These are phyloP conservation scores for Exophiala lecanii-corni DNA, from an alignment of 2,329 filamentous ascomycete species.

Conservation along the genomic window DNA sequence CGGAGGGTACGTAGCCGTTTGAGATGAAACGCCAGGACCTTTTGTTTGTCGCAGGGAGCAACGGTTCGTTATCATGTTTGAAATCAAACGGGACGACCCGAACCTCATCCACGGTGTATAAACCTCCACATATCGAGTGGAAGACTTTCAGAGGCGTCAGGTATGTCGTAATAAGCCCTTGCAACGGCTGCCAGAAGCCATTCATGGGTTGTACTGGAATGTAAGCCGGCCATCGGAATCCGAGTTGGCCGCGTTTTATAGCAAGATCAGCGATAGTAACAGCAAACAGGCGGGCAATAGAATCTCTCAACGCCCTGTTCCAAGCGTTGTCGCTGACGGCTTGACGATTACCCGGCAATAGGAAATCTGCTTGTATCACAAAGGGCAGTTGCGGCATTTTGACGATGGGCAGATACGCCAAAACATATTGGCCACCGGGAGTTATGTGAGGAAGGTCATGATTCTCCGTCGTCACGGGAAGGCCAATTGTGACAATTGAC, in stretches of 20 bases:
- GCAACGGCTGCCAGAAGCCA: conserved; percentile 2
- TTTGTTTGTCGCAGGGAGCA: neutral
- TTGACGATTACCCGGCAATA: conserved; percentile 15
- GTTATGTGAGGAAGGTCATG: conserved; percentile 3
- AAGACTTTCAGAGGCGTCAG: conserved; percentile 4
- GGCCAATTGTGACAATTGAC: conserved; percentile 12
- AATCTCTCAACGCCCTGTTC: conserved; percentile 12
- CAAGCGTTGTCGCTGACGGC: conserved; percentile 9
- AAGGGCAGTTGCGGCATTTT: conserved; percentile 13
- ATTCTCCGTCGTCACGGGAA: conserved; percentile 7
- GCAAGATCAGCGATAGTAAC: too few relatives aligned
- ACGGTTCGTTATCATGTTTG: conserved; percentile 4
- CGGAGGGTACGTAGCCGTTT: neutral
- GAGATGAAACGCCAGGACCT: neutral
- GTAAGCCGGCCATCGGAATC: neutral
- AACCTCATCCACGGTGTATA: neutral
- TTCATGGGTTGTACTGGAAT: neutral
- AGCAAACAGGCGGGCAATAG: conserved; percentile 11
- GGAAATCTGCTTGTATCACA: conserved; percentile 16
- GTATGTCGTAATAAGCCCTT: neutral
- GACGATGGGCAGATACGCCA: conserved; percentile 15
- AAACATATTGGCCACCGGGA: conserved; percentile 11
- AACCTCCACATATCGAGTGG: conserved; percentile 1
- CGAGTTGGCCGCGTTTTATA: too few relatives aligned
- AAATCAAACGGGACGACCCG: neutral